Evolutionary conservation across 345 rosid species (phyloP), one percentile per base, ranked within the genome.

Genomic region (Adansonia digitata): DNA sequence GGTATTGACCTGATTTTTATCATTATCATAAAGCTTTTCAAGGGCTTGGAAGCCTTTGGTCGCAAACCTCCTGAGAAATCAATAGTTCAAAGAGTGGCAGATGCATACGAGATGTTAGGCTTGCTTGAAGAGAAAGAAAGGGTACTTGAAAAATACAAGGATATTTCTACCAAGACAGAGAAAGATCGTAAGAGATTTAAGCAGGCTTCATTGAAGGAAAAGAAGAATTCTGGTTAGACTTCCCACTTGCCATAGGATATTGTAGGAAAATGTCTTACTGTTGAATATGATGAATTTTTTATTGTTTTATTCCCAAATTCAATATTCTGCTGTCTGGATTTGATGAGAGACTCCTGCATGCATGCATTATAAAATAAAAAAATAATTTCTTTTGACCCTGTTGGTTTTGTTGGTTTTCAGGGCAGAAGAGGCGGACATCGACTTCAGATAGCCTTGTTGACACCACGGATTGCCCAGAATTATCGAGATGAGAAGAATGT

Each of bases 41-140:
- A 60, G 34, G 40, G 86, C 55, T 80, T 92, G 75, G 98, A 94
- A 88, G 86, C 94, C 69, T 92, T 84, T 78, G 92, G 84, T 71
- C 91, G 98, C 35, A 87, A 86, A 80, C 98, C 97, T 72, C 88
- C 91, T 2, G 94, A 88, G 64, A 89, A 90, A 81, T 85, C 91
- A 49, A 69, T 91, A 34, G 86, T 92, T 71, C 91, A 85, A 85
- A 87, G 84, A 73, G 98, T 92, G 64, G 94, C 90, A 12, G 86
- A 94, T 83, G 92, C 96, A 46, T 92, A 89, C 67, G 98, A 88
- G 81, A 71, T 89, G 62, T 75, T 89, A 71, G 95, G 95, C 73
- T 80, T 83, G 78, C 75, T 61, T 13, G 91, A 94, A 70, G 95
- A 94, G 62, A 92, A 88, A 79, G 87, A 88, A 34, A 82, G 88